phyloP scores from a whole-genome alignment of 2,329 filamentous ascomycete species.

The Ophiosphaerella korrae region DNA sequence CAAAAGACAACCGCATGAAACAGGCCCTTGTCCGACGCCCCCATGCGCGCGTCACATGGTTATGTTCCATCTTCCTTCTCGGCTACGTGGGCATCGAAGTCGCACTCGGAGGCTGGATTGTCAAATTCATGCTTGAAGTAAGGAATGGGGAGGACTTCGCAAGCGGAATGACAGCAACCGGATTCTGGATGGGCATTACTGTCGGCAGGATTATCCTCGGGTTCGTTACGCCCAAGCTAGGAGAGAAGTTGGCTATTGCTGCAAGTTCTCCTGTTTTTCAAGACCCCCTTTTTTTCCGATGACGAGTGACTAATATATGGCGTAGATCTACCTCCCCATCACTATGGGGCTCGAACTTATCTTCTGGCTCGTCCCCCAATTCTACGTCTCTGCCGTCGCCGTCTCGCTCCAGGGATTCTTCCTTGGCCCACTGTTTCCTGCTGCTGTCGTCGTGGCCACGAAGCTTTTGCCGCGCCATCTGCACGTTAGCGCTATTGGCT shows the following conservation, averaged over 20 bases:
- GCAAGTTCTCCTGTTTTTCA: constrained; percentile 29
- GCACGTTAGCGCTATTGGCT: constrained; percentile 81
- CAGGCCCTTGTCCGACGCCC: constrained; percentile 55
- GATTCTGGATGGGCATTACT: constrained; percentile 85
- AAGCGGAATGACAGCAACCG: constrained; percentile 75
- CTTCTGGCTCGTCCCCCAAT: constrained; percentile 81
- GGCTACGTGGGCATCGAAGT: constrained; percentile 82
- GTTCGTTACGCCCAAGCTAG: constrained; percentile 74
- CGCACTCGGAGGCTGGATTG: constrained; percentile 78
- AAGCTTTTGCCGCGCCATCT: constrained; percentile 74
- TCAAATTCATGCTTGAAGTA: constrained; percentile 80
- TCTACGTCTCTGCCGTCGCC: constrained; percentile 73
- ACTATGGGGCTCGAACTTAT: constrained; percentile 70
- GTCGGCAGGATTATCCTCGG: constrained; percentile 74
- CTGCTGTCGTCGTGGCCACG: constrained; percentile 72
- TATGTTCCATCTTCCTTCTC: constrained; percentile 75
- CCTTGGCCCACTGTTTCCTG: constrained; percentile 78
- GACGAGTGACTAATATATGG: neutral
- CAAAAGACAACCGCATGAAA: constrained; percentile 56
- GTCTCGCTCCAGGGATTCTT: constrained; percentile 78
- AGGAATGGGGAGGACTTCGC: constrained; percentile 71
- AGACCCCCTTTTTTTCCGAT: neutral
- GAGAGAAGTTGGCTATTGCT: constrained; percentile 66
- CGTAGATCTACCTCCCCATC: constrained; percentile 65
- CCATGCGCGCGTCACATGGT: constrained; percentile 67